A percentile compares a stretch with the other conserved stretches of the same genome.
Conservation (phyloP, 2,329 filamentous ascomycete species). For the Pleochaeta shiraiana region DNA sequence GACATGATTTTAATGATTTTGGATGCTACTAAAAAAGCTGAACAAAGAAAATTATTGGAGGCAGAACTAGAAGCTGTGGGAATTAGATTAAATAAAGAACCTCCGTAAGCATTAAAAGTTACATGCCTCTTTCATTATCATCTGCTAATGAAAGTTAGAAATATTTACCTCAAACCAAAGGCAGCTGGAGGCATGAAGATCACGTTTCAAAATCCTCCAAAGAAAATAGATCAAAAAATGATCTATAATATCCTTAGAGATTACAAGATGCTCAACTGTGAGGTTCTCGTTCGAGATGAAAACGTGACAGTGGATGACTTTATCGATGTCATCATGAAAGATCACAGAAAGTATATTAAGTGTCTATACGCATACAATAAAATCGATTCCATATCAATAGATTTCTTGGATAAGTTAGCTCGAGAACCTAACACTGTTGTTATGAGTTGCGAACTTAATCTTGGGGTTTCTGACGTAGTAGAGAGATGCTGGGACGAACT, state of each 20-base stretch:
- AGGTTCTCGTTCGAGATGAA: constrained; percentile 88
- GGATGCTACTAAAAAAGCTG: constrained; percentile 88
- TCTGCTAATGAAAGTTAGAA: constrained; percentile 27
- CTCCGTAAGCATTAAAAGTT: constrained; percentile 43
- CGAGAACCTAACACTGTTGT: constrained; percentile 86
- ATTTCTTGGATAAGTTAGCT: constrained; percentile 80
- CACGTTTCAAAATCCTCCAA: constrained; percentile 76
- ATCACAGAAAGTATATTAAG: constrained; percentile 91
- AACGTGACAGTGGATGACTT: constrained; percentile 93
- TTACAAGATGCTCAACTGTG: constrained; percentile 97
- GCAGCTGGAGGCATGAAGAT: constrained; percentile 98
- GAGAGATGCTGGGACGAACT: constrained; percentile 92
- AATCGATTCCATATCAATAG: constrained; percentile 83
- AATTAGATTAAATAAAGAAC: constrained; percentile 76
- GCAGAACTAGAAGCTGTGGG: constrained; percentile 88
- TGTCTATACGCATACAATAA: constrained; percentile 99
- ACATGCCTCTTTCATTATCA: neutral
- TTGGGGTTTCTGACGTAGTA: constrained; percentile 83
- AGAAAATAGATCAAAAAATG: constrained; percentile 92
- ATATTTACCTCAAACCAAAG: constrained; percentile 93
- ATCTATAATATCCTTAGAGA: constrained; percentile 92
- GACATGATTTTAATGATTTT: constrained; percentile 94
- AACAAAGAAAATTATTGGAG: constrained; percentile 77
- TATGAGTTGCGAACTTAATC: constrained; percentile 92
- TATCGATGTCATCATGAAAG: constrained; percentile 99